These are phyloP conservation scores for Blepharisma stoltei DNA, from an alignment of 73 alveolate species.

Conservation along the genomic window DNA sequence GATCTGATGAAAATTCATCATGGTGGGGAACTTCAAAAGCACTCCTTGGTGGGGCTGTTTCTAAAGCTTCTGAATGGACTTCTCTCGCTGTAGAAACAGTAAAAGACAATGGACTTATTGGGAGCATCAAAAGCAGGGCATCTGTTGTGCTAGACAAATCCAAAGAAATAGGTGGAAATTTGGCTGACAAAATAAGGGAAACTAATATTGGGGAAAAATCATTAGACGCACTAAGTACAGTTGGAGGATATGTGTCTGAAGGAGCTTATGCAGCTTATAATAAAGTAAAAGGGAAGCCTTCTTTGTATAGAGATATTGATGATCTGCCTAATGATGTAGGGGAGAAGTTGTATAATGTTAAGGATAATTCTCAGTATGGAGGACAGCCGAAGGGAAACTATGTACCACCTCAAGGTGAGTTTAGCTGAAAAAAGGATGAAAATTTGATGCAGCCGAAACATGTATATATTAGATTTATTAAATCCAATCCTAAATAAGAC, in stretches of 20 bases:
- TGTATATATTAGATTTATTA: too few relatives aligned
- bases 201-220: slow-evolving; percentile 18
- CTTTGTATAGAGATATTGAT: too few relatives aligned
- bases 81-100: slow-evolving; percentile 16
- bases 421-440: too few relatives aligned
- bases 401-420: too few relatives aligned
- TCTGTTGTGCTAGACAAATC: slow-evolving; percentile 6
- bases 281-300: not conserved
- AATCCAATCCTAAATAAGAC: too few relatives aligned
- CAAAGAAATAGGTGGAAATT: slow-evolving; percentile 14
- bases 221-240: not conserved
- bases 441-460: too few relatives aligned
- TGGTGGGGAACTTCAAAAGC: not conserved
- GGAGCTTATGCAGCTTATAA: slow-evolving; percentile 15
- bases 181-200: not conserved
- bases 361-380: too few relatives aligned
- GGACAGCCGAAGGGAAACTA: too few relatives aligned
- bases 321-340: too few relatives aligned
- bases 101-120: slow-evolving; percentile 18
- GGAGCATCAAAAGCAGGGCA: slow-evolving; percentile 18
- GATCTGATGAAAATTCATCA: not conserved
- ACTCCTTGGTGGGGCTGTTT: not conserved
- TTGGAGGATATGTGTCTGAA: not conserved
- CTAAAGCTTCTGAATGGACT: slow-evolving; percentile 27
- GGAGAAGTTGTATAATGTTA: too few relatives aligned